phyloP scores from a whole-genome alignment of 106 monocot species.

The Vanilla planifolia region DNA sequence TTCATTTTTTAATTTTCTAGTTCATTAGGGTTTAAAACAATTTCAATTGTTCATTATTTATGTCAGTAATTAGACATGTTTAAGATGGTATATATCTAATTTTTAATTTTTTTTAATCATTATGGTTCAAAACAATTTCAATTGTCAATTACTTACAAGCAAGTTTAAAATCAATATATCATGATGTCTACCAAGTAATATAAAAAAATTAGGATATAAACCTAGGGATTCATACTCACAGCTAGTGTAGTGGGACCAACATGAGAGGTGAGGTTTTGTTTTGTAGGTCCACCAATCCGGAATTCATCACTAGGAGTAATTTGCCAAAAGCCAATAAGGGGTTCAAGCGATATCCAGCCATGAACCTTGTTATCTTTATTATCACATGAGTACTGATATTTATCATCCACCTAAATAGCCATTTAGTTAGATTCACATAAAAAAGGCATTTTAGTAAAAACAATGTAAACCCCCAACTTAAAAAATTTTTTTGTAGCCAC shows the following conservation, averaged over 20 bases:
- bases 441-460: not conserved
- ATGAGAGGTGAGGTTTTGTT: slow-evolving; percentile 85
- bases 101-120: too few species aligned
- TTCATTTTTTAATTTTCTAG: too few species aligned
- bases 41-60: too few species aligned
- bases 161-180: too few species aligned
- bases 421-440: not conserved
- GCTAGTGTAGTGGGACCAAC: slow-evolving; percentile 80
- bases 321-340: slow-evolving; percentile 82
- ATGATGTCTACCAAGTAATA: too few species aligned
- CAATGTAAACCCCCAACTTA: not conserved
- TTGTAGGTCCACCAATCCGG: slow-evolving; percentile 68
- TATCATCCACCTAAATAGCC: slow-evolving; percentile 77
- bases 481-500: not conserved
- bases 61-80: too few species aligned
- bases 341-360: slow-evolving; percentile 81
- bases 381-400: slow-evolving; percentile 86
- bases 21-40: too few species aligned
- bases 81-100: too few species aligned
- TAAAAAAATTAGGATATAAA: too few species aligned
- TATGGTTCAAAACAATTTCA: too few species aligned
- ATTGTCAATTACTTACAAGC: too few species aligned
- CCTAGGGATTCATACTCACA: slow-evolving; percentile 33
- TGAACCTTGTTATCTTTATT: slow-evolving; percentile 83
- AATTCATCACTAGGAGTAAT: slow-evolving; percentile 94